phyloP scores from a whole-genome alignment of 805 yeast species.

The Candida silvicultrix region DNA sequence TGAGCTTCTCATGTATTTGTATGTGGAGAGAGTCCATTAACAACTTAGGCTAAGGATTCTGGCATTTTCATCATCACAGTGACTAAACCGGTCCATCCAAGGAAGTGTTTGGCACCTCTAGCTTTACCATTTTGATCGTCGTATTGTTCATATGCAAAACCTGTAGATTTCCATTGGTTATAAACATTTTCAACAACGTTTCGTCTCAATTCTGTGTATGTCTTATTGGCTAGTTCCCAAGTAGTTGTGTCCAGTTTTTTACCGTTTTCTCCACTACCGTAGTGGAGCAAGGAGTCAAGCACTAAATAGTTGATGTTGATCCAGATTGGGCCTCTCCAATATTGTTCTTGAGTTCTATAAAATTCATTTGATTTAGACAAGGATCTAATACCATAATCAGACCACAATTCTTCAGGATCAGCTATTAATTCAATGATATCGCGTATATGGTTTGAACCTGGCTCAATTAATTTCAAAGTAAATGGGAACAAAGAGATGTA shows the following conservation, averaged over 20 bases:
- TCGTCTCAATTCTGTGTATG: slow-evolving; percentile 53
- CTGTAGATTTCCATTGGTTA: slow-evolving; percentile 66
- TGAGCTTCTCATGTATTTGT: too few species aligned
- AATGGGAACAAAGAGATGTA: slow-evolving; percentile 86
- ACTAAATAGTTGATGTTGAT: slow-evolving; percentile 81
- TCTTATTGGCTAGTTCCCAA: slow-evolving; percentile 29
- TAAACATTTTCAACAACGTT: slow-evolving; percentile 66
- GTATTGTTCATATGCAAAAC: slow-evolving; percentile 89
- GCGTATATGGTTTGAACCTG: slow-evolving; percentile 38
- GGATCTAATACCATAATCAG: slow-evolving; percentile 75
- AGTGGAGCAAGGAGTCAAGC: slow-evolving; percentile 62
- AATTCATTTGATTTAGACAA: slow-evolving; percentile 58
- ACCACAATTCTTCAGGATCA: slow-evolving; percentile 72
- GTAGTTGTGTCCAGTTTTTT: slow-evolving; percentile 23
- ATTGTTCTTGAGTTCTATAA: slow-evolving; percentile 79
- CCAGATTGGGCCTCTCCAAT: slow-evolving; percentile 97
- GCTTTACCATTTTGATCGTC: slow-evolving; percentile 70
- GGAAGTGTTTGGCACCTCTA: slow-evolving; percentile 79
- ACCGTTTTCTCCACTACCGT: slow-evolving; percentile 27
- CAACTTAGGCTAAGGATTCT: slow-evolving; percentile 30
- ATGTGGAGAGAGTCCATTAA: too few species aligned
- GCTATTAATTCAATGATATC: slow-evolving; percentile 50
- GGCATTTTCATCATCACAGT: slow-evolving; percentile 83
- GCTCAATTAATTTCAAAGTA: slow-evolving; percentile 56
- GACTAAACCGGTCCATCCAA: slow-evolving; percentile 91